Base-by-base conservation (phyloP, 2,329 filamentous ascomycete genomes). In the Dactylellina sp. region DNA sequence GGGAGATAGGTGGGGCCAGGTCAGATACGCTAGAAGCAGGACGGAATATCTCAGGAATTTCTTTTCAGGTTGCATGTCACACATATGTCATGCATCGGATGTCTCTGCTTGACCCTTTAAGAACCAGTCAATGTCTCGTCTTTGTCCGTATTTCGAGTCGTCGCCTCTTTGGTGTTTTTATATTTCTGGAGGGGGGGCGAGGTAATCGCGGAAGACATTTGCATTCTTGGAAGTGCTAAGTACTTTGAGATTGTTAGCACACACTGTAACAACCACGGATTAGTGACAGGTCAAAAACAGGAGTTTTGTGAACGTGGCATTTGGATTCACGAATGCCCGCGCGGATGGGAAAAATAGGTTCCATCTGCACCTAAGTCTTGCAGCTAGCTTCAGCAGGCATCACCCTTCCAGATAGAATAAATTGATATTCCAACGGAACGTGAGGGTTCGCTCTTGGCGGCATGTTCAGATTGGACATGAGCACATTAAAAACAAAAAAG, bases 11-110 rank as follows among this genome's bases (percentile, higher is more conserved):
- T 62, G 64, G 64, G 56, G 24, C 56, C 12, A 37, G 25, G 24
- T 12, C 37, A 37, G 25, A 39, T 22, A 61, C 56, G 64, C 64
- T 70, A 62, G 64, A 70, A 70, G 64, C 56, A 61, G 49, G 56
- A 74, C 70, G 61, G 70, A 74, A 74, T 66, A 74, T 74, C 70
- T 74, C 61, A 65, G 70, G 70, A 66, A 74, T 65, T 59, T 74
- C 61, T 62, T 28, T 46, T 39, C 53, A 37, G 39, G 18, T 49
- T 62, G 70, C 70, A 62, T 52, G 28, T 52, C 63, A 50, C 63
- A 44, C 42, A 46, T 44, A 46, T 40, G 25, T 37, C 37, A 25
- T 46, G 53, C 46, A 53, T 52, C 42, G 39, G 53, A 57, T 59
- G 44, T 40, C 22, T 42, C 39, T 35, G 18, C 4, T 28, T 57